These are phyloP conservation scores for Ophiosphaerella narmari DNA, from an alignment of 2,329 filamentous ascomycete genomes.

Conservation along the genomic window DNA sequence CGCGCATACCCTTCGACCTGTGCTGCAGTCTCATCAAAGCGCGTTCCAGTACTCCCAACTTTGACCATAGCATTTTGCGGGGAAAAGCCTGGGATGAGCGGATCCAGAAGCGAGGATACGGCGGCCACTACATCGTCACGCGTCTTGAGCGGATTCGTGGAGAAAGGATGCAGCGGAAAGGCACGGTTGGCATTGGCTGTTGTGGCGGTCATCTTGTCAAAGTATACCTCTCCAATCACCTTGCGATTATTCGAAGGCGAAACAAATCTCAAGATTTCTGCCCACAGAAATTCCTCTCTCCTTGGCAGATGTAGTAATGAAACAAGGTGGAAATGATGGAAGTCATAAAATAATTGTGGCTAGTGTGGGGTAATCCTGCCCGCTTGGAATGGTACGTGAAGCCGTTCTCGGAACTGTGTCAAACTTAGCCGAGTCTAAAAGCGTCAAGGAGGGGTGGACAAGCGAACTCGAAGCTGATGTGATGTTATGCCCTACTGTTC, in stretches of 20 bases:
- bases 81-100: slow-evolving; percentile 73
- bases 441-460: neutral
- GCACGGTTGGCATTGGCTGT: slow-evolving; percentile 49
- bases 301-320: neutral
- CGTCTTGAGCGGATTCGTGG: slow-evolving; percentile 47
- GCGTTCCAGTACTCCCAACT: slow-evolving; percentile 72
- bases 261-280: neutral
- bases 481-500: neutral
- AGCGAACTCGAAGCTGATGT: neutral
- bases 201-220: slow-evolving; percentile 31
- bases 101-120: slow-evolving; percentile 64
- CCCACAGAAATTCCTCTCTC: neutral
- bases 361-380: neutral
- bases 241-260: neutral
- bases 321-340: neutral
- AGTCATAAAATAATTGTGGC: neutral
- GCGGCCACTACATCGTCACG: slow-evolving; percentile 50
- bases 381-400: neutral
- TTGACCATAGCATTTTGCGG: slow-evolving; percentile 67
- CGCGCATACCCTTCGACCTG: slow-evolving; percentile 78
- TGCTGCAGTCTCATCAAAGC: slow-evolving; percentile 77
- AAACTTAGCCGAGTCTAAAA: slow-evolving; percentile 3
- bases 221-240: neutral
- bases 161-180: slow-evolving; percentile 49
- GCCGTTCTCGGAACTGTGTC: neutral